These are phyloP conservation scores for Quercus berberidifolia DNA, from an alignment of 306 rosid species.

Conservation along the genomic window DNA sequence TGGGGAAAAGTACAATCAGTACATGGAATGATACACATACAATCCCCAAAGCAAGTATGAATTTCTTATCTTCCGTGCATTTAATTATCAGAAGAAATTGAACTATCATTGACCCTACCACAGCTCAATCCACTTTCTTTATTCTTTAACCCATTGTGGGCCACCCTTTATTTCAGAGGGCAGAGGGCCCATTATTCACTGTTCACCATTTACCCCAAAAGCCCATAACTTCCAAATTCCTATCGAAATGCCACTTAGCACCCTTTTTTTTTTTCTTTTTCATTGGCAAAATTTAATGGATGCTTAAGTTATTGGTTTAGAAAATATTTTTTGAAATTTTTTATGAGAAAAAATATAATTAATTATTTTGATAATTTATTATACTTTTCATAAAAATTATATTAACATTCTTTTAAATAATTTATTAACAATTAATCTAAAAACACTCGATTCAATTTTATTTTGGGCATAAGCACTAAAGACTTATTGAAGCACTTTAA, in stretches of 20 bases:
- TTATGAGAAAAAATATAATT: too few relatives aligned
- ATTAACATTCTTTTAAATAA: too few relatives aligned
- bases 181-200: not conserved
- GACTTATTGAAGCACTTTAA: not conserved
- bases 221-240: constrained; percentile 1
- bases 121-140: not conserved
- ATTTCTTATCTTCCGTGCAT: not conserved
- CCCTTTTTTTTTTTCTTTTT: not conserved
- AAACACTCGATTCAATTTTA: too few relatives aligned
- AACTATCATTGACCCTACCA: not conserved
- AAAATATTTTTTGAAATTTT: too few relatives aligned
- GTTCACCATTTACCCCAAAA: too few relatives aligned
- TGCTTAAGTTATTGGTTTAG: too few relatives aligned
- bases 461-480: not conserved
- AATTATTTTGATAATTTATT: too few relatives aligned
- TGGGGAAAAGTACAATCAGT: not conserved
- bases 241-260: not conserved
- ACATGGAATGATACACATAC: not conserved
- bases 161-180: not conserved
- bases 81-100: not conserved
- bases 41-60: not conserved
- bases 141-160: not conserved
- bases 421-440: too few relatives aligned
- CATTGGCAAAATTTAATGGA: too few relatives aligned
- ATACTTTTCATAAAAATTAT: too few relatives aligned